These are phyloP conservation scores for Beauveria rudraprayagi DNA, from an alignment of 2,329 filamentous ascomycete genomes.

Conservation along the genomic window DNA sequence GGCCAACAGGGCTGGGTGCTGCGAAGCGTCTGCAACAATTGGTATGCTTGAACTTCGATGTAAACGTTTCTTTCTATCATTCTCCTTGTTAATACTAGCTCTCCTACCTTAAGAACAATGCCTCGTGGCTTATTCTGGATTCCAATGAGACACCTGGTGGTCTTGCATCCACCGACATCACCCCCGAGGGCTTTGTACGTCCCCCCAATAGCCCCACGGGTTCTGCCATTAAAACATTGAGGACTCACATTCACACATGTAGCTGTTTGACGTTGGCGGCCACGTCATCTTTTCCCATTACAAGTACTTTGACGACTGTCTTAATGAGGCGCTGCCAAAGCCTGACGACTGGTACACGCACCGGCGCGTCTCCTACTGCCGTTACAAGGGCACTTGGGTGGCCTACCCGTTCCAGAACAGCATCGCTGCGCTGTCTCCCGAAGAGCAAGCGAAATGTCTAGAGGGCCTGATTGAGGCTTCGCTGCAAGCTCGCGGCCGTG, in stretches of 20 bases:
- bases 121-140: constrained; percentile 83
- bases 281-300: constrained; percentile 97
- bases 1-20: no score
- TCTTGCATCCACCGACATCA: constrained; percentile 83
- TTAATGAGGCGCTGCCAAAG: constrained; percentile 27
- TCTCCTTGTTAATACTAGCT: no score
- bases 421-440: constrained; percentile 86
- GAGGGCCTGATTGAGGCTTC: constrained; percentile 87
- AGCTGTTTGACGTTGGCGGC: constrained; percentile 91
- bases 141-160: constrained; percentile 78
- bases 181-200: constrained; percentile 86
- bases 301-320: constrained; percentile 96
- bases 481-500: constrained; percentile 65
- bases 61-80: no score
- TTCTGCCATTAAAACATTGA: no score
- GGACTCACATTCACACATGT: neutral
- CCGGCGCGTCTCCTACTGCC: constrained; percentile 90
- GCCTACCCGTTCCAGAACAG: constrained; percentile 98
- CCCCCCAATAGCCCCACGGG: neutral
- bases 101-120: no score
- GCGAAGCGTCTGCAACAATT: no score
- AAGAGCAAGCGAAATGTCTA: constrained; percentile 81
- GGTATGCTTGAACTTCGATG: no score
- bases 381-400: constrained; percentile 83
- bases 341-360: constrained; percentile 74